Base-by-base conservation (phyloP, 2,329 filamentous ascomycete genomes). In the Xenosphaeropsis pyriputrescens region DNA sequence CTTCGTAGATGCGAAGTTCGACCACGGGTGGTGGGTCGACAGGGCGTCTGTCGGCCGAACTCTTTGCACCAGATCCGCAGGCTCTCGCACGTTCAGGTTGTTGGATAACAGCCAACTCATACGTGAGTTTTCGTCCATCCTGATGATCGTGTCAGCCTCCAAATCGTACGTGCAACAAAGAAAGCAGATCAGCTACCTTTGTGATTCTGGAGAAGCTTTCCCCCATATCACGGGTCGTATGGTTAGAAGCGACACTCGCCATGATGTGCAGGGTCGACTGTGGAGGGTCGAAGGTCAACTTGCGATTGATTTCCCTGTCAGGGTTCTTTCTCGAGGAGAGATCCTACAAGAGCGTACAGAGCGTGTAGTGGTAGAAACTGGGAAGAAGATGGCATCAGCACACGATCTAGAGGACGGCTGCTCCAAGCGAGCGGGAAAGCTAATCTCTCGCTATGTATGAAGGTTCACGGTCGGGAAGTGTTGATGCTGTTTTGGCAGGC, bases 1-100 rank as follows among this genome's bases (percentile, higher is more conserved):
- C 83, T 54, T 94, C 83, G 50, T 77, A 85, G 45, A 96, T 82
- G 47, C 79, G 80, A 43, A 98, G 67, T 60, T 93, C 85, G 30
- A 96, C 85, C 39, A 98, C 91, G 1, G 91, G 91, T 2, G 91
- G 91, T 43, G 84, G 88, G 57, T 95, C 89, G 43, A 95, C 88
- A 15, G 89, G 88, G 38, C 89, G 82, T 49, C 89, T 79, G 60
- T 95, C 88, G 51, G 84, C 82, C 42, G 81, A 85, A 93, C 85
- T 93, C 64, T 96, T 96, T 38, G 85, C 85, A 42, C 91, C 91
- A 39, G 86, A 88, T 52, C 91, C 91, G 58, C 91, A 98, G 39
- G 91, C 91, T 65, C 91, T 75, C 36, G 91, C 89, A 52, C 88
- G 83, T 62, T 93, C 82, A 15, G 91, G 91, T 57, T 96, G 85